A percentile compares a stretch with the other conserved stretches of the same genome.
Evolutionary conservation across 352 stramenopile species (phyloP).

Genomic region (Pythium utonaiense): DNA sequence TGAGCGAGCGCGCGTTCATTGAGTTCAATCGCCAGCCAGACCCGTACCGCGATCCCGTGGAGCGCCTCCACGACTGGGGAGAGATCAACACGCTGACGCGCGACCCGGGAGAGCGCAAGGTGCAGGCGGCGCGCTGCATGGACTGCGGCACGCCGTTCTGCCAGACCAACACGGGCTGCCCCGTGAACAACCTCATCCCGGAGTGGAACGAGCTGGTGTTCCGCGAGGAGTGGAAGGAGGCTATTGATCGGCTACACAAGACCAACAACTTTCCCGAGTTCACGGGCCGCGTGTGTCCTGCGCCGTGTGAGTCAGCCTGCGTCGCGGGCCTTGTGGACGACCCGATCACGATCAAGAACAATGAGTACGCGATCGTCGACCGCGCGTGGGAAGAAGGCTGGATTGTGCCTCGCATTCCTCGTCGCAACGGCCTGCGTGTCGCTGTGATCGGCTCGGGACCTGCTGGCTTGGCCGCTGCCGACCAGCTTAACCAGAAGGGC

Average conservation of each 20-base stretch:
- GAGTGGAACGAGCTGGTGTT: slow-evolving; percentile 99
- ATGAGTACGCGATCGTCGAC: slow-evolving; percentile 98
- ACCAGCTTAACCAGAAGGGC: slow-evolving; percentile 98
- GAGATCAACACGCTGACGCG: slow-evolving; percentile 94
- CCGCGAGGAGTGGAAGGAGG: slow-evolving; percentile 95
- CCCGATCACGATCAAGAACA: slow-evolving; percentile 98
- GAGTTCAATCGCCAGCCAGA: slow-evolving; percentile 84
- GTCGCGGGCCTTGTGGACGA: slow-evolving; percentile 95
- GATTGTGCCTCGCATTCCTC: slow-evolving; percentile 92
- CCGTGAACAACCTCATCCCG: slow-evolving; percentile 97
- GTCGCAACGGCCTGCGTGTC: slow-evolving; percentile 93
- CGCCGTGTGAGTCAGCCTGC: slow-evolving; percentile 95
- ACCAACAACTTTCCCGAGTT: slow-evolving; percentile 99
- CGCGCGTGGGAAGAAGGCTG: slow-evolving; percentile 94
- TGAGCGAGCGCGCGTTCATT: slow-evolving; percentile 77
- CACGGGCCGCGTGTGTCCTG: slow-evolving; percentile 96
- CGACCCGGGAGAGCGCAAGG: slow-evolving; percentile 87
- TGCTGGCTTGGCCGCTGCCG: slow-evolving; percentile 90
- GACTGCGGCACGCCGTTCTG: slow-evolving; percentile 98
- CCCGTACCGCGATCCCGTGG: slow-evolving; percentile 90
- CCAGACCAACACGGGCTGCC: slow-evolving; percentile 97
- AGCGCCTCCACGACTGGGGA: slow-evolving; percentile 95
- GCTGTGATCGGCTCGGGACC: slow-evolving; percentile 94
- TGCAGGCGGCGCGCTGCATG: slow-evolving; percentile 97
- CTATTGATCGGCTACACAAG: slow-evolving; percentile 94